Base-by-base conservation (phyloP, 441 rosid species). In the Populus hybrid region DNA sequence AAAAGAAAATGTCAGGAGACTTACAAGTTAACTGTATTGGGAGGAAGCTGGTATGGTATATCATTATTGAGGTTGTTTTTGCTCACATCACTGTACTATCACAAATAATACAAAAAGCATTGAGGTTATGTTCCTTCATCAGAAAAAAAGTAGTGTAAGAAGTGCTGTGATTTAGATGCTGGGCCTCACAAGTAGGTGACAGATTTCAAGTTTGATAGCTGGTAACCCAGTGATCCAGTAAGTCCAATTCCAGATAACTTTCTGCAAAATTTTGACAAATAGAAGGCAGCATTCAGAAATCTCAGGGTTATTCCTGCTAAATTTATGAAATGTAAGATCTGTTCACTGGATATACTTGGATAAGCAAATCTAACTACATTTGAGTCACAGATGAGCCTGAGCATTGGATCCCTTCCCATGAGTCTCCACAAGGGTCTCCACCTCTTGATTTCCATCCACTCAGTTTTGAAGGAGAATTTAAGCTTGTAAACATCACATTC, bases 1-100 rank as follows among this genome's bases (percentile, higher is more conserved):
- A 40, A 40, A 26, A 24, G 46, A n/a, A 14, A 68, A 68, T 18
- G 24, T 67, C 30, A n/a, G 16, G 4, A 20, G 23, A 81, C 95
- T 89, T 87, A 93, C 99, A 95, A 72, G 81, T 87, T 77, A 77
- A 36, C 77, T 73, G 84, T 81, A 71, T 88, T 91, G 20, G 97
- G 94, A 82, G 99, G 99, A 79, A 95, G 91, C 84, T 94, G 98
- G 76, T 94, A 95, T 3, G 99, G 99, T 82, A 93, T 86, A 77
- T 91, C 87, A 78, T 86, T 90, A 59, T 87, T 84, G 77, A 95
- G 91, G 80, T 94, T 93, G 93, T 95, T 94, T 81, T 90, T 79
- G 89, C 99, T 94, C 88, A 94, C 67, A 78, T 94, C 97, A 80
- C 98, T 93, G 89, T 87, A 82, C 88, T 86, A 87, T 81, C 83